Base-by-base conservation (phyloP, 176 grass and related monocot species). In the Avena atlantica region DNA sequence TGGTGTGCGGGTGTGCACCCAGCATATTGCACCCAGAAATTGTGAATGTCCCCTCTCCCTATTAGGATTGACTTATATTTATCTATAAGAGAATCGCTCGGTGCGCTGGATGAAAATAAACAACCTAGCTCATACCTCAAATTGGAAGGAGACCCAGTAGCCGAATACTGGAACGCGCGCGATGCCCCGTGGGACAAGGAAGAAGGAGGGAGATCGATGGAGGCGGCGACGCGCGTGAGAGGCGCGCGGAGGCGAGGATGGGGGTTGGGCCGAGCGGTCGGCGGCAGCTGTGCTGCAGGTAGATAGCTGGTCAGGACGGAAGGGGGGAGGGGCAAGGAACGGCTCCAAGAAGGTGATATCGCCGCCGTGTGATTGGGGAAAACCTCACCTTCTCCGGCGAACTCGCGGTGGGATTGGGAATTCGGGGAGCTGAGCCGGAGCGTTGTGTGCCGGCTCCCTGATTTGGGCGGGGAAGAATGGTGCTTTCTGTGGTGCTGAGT, bases 401-500 rank as follows among this genome's bases (percentile, higher is more conserved):
- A 16, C 1, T 56, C 27, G 47, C 19, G 16, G 64, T 20, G 24
- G 16, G 45, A 50, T 67, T 31, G 24, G 25, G 44, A 23, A 49
- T 51, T 13, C 1, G 27, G 25, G 8, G 14, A 53, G 34, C 66
- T 45, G 36, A 29, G 81, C 53, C 67, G 51, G 24, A 19, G 15
- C 45, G 23, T 47, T 50, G 44, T 34, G 17, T 45, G 67, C 81
- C 55, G 16, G 55, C 58, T 23, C 40, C 70, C 25, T 65, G 77
- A 64, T 67, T 81, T 68, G 25, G 59, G 69, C 78, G 50, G 50
- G 83, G 76, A 6, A 51, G 45, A 56, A 40, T 25, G 12, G 23
- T 25, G 12, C 23, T 8, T 21, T 78, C 23, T 71, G 79, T 90
- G 88, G 88, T 78, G 71, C 42, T 42, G 51, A 70, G 53, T 5